phyloP scores from a whole-genome alignment of 2,329 filamentous ascomycete genomes.

The Fusarium devonianum region DNA sequence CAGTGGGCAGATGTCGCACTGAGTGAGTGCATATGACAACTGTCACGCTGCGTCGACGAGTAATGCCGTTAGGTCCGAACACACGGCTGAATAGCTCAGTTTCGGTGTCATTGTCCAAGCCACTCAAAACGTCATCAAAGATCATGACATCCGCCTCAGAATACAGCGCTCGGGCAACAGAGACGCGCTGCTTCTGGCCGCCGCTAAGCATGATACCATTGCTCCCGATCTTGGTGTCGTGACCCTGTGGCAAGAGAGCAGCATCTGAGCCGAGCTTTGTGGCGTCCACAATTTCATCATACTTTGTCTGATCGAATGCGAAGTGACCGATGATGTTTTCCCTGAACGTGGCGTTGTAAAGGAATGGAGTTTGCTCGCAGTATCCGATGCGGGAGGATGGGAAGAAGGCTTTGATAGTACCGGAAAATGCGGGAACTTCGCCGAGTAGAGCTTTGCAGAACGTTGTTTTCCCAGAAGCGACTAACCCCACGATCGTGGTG shows the following conservation, averaged over 20 bases:
- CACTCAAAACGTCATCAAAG: constrained; percentile 56
- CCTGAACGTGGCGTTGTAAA: constrained; percentile 47
- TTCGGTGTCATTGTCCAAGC: constrained; percentile 54
- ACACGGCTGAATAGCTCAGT: constrained; percentile 52
- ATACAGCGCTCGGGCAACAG: constrained; percentile 56
- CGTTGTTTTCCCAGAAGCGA: constrained; percentile 49
- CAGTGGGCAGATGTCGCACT: constrained; percentile 44
- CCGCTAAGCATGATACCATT: constrained; percentile 53
- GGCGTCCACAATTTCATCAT: constrained; percentile 47
- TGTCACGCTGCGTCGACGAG: constrained; percentile 48
- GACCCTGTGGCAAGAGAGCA: constrained; percentile 44
- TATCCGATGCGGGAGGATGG: constrained; percentile 39
- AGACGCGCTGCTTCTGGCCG: constrained; percentile 49
- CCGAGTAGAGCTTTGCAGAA: constrained; percentile 48
- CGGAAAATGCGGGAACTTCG: constrained; percentile 37
- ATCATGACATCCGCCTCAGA: constrained; percentile 49
- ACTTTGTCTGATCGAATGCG: constrained; percentile 42
- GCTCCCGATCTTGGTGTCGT: constrained; percentile 50
- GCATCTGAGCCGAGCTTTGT: constrained; percentile 46
- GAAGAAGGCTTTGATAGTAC: constrained; percentile 20
- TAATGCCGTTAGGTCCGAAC: constrained; percentile 51
- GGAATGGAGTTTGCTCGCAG: constrained; percentile 46
- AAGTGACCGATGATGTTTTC: constrained; percentile 50
- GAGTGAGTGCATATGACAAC: constrained; percentile 51
- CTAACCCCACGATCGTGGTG: constrained; percentile 49